These are phyloP conservation scores for Diplotaxis tenuifolia DNA, from an alignment of 345 rosid genomes.

Conservation along the genomic window DNA sequence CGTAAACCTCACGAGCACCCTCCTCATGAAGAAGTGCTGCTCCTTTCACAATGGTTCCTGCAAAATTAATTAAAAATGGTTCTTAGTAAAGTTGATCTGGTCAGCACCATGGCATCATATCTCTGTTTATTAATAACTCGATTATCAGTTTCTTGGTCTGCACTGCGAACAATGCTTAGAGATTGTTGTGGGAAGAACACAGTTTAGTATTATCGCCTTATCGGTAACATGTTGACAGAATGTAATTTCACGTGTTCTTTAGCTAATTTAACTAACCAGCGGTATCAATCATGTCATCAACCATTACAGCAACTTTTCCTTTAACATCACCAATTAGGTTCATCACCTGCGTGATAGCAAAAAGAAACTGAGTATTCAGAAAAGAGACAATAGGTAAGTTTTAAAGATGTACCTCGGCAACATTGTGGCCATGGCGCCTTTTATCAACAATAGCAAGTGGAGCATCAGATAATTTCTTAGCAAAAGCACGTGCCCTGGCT, in stretches of 20 bases:
- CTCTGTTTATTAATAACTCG: background rate
- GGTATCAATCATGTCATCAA: constrained; percentile 99
- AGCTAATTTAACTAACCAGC: constrained; percentile 60
- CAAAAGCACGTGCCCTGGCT: constrained; percentile 96
- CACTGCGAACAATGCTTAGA: background rate
- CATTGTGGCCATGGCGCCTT: constrained; percentile 98
- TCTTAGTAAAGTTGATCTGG: background rate
- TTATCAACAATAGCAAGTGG: constrained; percentile 98
- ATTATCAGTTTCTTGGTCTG: background rate
- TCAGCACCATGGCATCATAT: background rate
- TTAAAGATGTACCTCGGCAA: constrained; percentile 68
- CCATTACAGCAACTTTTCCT: constrained; percentile 98
- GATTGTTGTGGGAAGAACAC: background rate
- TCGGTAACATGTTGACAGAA: too few relatives aligned
- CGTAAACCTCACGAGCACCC: constrained; percentile 97
- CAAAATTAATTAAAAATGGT: background rate
- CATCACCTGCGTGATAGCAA: constrained; percentile 60
- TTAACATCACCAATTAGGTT: constrained; percentile 93
- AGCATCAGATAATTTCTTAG: constrained; percentile 92
- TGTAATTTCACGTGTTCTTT: too few relatives aligned
- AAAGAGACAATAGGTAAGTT: background rate
- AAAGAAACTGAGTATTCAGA: background rate
- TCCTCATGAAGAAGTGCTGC: constrained; percentile 95
- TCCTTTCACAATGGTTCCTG: constrained; percentile 93
- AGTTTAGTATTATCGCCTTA: background rate